Conservation (phyloP, 2,329 filamentous ascomycete genomes). For the Beauveria sp. region DNA sequence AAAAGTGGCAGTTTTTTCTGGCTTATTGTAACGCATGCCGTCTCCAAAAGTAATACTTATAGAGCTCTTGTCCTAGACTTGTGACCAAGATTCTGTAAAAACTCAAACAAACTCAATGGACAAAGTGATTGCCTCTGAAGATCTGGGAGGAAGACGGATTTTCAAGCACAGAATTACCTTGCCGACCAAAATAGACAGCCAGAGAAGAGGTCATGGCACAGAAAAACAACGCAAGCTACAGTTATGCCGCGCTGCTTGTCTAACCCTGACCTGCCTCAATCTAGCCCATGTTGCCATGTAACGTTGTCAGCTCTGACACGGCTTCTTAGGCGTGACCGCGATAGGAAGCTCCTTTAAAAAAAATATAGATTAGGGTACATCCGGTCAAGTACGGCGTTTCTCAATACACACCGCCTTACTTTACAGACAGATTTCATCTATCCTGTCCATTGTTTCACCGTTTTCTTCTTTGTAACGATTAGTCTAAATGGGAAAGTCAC, state of each 20-base stretch:
- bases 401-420: neutral
- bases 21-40: no score
- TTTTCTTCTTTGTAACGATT: neutral
- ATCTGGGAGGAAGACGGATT: no score
- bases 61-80: no score
- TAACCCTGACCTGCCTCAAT: neutral
- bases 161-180: no score
- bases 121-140: no score
- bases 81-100: no score
- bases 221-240: neutral
- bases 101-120: no score
- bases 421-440: neutral
- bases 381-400: conserved; percentile 3
- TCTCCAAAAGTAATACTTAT: no score
- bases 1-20: no score
- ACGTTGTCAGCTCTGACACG: conserved; percentile 3
- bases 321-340: neutral
- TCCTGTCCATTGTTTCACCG: no score
- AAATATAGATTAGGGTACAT: neutral
- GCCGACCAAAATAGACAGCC: neutral
- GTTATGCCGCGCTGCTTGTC: neutral
- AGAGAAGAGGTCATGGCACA: neutral
- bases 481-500: neutral
- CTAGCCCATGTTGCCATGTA: neutral
- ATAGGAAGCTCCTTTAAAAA: conserved; percentile 1